Conservation (phyloP, 352 stramenopile species). For the Pythium brassicae region DNA sequence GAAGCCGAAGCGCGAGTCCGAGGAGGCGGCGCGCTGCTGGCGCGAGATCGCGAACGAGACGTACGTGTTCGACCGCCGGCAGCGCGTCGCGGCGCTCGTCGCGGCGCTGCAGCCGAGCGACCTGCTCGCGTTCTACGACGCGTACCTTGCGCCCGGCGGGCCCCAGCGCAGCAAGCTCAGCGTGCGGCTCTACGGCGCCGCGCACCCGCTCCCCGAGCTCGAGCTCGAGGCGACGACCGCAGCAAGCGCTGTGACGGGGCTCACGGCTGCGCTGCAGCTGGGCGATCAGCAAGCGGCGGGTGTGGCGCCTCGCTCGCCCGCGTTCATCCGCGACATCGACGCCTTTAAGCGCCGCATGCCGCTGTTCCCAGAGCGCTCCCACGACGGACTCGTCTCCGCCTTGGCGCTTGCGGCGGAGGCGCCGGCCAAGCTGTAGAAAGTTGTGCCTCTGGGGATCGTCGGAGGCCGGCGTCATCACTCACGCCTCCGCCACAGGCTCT, state of each 20-base stretch:
- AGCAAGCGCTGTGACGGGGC: slow-evolving; percentile 7
- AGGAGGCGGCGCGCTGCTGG: slow-evolving; percentile 45
- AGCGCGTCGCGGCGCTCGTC: slow-evolving; percentile 45
- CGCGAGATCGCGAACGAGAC: slow-evolving; percentile 61
- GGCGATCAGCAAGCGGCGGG: slow-evolving; percentile 3
- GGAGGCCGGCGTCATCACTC: background rate
- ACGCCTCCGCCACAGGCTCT: too few relatives aligned
- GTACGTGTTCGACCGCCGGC: slow-evolving; percentile 65
- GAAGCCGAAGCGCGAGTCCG: slow-evolving; percentile 62
- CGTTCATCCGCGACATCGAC: slow-evolving; percentile 42
- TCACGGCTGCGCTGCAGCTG: slow-evolving; percentile 35
- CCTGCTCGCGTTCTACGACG: slow-evolving; percentile 69
- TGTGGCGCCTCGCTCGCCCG: background rate
- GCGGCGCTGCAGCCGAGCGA: slow-evolving; percentile 38
- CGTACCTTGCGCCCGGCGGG: slow-evolving; percentile 23
- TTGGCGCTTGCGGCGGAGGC: background rate
- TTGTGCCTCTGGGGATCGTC: background rate
- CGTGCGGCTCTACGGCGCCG: slow-evolving; percentile 51
- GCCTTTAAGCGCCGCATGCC: slow-evolving; percentile 65
- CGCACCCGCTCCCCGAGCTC: slow-evolving; percentile 39
- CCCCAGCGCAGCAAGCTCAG: slow-evolving; percentile 43
- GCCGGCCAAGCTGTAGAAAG: background rate
- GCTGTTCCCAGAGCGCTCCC: slow-evolving; percentile 54
- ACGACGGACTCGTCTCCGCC: slow-evolving; percentile 9
- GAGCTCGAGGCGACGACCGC: slow-evolving; percentile 1